phyloP scores from a whole-genome alignment of 169 alveolate genomes.

The Cryptosporidium felis region DNA sequence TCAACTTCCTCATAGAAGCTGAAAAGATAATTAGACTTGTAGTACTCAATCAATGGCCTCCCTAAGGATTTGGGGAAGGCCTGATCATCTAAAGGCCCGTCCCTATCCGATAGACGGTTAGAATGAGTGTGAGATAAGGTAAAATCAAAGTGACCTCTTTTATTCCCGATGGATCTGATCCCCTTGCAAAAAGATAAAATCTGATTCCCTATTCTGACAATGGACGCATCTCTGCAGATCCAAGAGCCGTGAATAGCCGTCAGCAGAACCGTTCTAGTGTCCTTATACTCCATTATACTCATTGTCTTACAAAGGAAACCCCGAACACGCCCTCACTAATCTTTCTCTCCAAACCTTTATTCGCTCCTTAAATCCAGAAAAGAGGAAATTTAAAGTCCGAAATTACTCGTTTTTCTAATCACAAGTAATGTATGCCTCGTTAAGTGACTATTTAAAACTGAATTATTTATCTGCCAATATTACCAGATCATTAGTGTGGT shows the following conservation, averaged over 20 bases:
- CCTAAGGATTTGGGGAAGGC: background rate
- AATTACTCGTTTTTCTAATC: too few species aligned
- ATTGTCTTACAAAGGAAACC: background rate
- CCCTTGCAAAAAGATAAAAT: constrained; percentile 8
- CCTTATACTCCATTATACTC: background rate
- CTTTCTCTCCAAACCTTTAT: too few species aligned
- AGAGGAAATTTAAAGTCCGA: too few species aligned
- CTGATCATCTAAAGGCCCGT: constrained; percentile 5
- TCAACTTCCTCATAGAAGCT: background rate
- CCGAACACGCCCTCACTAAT: too few species aligned
- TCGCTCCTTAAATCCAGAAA: too few species aligned
- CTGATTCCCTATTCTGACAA: background rate
- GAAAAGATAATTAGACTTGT: constrained; percentile 29
- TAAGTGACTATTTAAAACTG: too few species aligned
- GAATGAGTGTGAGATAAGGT: constrained; percentile 15
- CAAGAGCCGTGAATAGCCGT: constrained; percentile 20
- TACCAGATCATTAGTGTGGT: too few species aligned
- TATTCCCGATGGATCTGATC: background rate
- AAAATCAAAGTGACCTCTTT: background rate
- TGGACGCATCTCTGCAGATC: background rate
- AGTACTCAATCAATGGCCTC: background rate
- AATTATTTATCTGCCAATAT: too few species aligned
- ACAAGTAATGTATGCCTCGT: too few species aligned
- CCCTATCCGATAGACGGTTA: background rate
- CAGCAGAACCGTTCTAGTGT: constrained; percentile 11